Percentiles rank a stretch among this genome's conserved stretches.
phyloP scores from a whole-genome alignment of 495 filamentous ascomycete species.

The Penicillium canescens region DNA sequence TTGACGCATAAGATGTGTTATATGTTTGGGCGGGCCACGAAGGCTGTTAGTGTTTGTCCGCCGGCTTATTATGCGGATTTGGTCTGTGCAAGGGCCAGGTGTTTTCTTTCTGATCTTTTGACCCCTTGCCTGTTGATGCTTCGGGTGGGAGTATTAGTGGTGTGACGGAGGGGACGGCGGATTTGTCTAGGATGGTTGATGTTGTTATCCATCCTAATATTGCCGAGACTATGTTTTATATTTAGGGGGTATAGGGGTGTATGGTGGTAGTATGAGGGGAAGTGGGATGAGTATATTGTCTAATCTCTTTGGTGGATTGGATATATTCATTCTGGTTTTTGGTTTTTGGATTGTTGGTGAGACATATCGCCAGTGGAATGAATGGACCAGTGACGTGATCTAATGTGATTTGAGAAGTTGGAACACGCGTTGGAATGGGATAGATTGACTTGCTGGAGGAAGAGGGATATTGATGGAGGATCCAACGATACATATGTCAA shows the following conservation, averaged over 20 bases:
- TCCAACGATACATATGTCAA: too few species aligned
- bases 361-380: neutral
- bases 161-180: conserved; percentile 5
- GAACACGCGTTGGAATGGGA: too few species aligned
- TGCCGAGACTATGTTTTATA: conserved; percentile 74
- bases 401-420: too few species aligned
- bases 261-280: neutral
- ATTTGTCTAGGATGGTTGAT: conserved; percentile 2
- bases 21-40: conserved; percentile 76
- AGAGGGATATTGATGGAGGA: too few species aligned
- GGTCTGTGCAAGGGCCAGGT: conserved; percentile 67
- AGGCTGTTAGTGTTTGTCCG: conserved; percentile 75
- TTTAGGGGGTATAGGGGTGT: conserved; percentile 41
- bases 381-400: neutral
- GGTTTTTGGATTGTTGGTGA: too few species aligned
- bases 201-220: conserved; percentile 52
- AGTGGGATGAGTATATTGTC: too few species aligned
- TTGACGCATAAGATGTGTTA: conserved; percentile 78
- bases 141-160: conserved; percentile 25
- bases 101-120: conserved; percentile 60
- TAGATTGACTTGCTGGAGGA: too few species aligned
- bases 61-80: conserved; percentile 84
- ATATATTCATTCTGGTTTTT: too few species aligned
- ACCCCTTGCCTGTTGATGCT: conserved; percentile 19
- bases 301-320: conserved; percentile 4